These are phyloP conservation scores for Fusarium nanum DNA, from an alignment of 2,329 filamentous ascomycete genomes.

Conservation along the genomic window DNA sequence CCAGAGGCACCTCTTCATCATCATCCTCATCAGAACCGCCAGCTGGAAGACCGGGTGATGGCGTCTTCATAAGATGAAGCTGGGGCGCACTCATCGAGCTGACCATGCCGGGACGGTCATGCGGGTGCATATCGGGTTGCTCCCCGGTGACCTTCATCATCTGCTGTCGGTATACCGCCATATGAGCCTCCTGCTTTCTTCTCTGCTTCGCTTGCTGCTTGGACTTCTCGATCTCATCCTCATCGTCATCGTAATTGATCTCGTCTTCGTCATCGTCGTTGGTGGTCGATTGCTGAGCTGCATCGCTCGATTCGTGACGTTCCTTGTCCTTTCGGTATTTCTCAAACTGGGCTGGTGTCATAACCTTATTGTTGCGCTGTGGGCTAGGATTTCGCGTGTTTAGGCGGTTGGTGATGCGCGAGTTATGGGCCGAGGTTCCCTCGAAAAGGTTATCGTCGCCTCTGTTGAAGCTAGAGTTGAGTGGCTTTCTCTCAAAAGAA, in stretches of 20 bases:
- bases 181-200: slow-evolving; percentile 88
- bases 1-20: slow-evolving; percentile 88
- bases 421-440: slow-evolving; percentile 55
- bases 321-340: slow-evolving; percentile 80
- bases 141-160: slow-evolving; percentile 98
- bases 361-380: slow-evolving; percentile 78
- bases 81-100: slow-evolving; percentile 73
- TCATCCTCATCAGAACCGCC: slow-evolving; percentile 82
- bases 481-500: slow-evolving; percentile 47
- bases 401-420: slow-evolving; percentile 53
- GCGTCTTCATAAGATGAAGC: slow-evolving; percentile 56
- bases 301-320: slow-evolving; percentile 61
- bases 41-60: slow-evolving; percentile 54
- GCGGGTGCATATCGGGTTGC: slow-evolving; percentile 50
- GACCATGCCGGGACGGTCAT: slow-evolving; percentile 66
- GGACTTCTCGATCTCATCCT: slow-evolving; percentile 82
- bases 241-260: slow-evolving; percentile 76
- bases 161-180: slow-evolving; percentile 89
- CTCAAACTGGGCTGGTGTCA: slow-evolving; percentile 91
- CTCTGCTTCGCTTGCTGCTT: slow-evolving; percentile 80
- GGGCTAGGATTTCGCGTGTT: slow-evolving; percentile 52
- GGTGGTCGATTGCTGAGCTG: slow-evolving; percentile 57
- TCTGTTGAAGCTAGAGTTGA: slow-evolving; percentile 52
- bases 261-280: slow-evolving; percentile 71
- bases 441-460: slow-evolving; percentile 70